Conservation (phyloP, 495 filamentous ascomycete species). For the Zalerion maritima region DNA sequence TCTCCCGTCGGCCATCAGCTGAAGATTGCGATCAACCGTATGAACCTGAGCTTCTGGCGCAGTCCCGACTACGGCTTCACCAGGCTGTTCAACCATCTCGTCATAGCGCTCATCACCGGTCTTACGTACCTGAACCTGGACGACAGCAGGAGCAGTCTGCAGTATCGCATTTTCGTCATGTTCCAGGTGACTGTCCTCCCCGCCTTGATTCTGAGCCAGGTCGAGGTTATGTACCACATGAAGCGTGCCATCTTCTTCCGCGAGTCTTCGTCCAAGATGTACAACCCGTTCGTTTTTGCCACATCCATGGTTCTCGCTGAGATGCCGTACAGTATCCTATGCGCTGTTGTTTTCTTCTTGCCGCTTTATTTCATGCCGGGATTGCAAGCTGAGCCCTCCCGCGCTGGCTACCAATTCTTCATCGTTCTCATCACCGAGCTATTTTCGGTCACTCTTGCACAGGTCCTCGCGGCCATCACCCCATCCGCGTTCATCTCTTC, state of each 20-base stretch:
- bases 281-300: constrained; percentile 57
- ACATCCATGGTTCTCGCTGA: constrained; percentile 59
- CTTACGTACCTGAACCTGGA: constrained; percentile 58
- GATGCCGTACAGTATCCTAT: constrained; percentile 60
- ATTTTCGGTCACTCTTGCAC: constrained; percentile 60
- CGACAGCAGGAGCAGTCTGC: constrained; percentile 49
- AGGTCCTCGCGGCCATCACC: constrained; percentile 53
- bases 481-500: constrained; percentile 57
- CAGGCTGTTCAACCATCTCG: constrained; percentile 59
- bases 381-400: constrained; percentile 34
- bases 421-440: constrained; percentile 65
- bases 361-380: constrained; percentile 63
- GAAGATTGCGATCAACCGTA: constrained; percentile 47
- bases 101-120: constrained; percentile 59
- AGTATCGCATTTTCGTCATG: constrained; percentile 70
- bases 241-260: constrained; percentile 66
- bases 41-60: constrained; percentile 56
- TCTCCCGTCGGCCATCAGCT: constrained; percentile 61
- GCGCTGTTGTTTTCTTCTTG: constrained; percentile 59
- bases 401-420: constrained; percentile 71
- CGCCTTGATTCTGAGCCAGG: constrained; percentile 60
- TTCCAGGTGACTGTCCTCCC: constrained; percentile 70
- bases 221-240: constrained; percentile 63
- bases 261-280: constrained; percentile 64
- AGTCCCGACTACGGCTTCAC: constrained; percentile 66